These are phyloP conservation scores for Teratosphaeria pseudoeucalypti DNA, from an alignment of 2,329 filamentous ascomycete species.

Conservation along the genomic window DNA sequence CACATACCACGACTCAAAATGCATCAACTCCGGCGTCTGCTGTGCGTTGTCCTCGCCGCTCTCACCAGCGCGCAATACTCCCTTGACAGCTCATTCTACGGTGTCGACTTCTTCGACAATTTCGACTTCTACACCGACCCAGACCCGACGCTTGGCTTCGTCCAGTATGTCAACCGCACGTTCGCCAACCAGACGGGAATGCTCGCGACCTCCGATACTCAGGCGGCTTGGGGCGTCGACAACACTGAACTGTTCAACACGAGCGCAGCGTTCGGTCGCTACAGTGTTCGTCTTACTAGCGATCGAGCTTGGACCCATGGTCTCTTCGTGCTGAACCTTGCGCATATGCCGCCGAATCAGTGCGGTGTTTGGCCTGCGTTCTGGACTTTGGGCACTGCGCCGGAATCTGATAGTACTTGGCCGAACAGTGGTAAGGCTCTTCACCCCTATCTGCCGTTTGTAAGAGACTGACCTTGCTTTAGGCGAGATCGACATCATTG, in stretches of 20 bases:
- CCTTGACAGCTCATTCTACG: slow-evolving; percentile 35
- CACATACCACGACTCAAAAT: background rate
- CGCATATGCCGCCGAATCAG: slow-evolving; percentile 39
- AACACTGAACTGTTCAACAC: slow-evolving; percentile 20
- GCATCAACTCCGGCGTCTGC: background rate
- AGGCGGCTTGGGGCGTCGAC: slow-evolving; percentile 17
- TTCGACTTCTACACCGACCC: slow-evolving; percentile 17
- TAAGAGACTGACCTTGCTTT: background rate
- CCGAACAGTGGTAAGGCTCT: slow-evolving; percentile 29
- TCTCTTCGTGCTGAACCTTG: slow-evolving; percentile 39
- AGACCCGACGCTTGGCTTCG: slow-evolving; percentile 18
- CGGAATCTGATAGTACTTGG: slow-evolving; percentile 29
- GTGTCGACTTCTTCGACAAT: slow-evolving; percentile 25
- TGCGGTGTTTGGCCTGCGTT: slow-evolving; percentile 27
- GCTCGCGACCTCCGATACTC: slow-evolving; percentile 11
- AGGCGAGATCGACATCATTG: slow-evolving; percentile 40
- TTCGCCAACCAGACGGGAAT: slow-evolving; percentile 22
- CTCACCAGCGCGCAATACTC: slow-evolving; percentile 4
- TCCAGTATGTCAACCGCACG: slow-evolving; percentile 30
- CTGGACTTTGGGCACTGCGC: slow-evolving; percentile 13
- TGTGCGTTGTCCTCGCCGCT: background rate
- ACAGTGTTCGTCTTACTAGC: slow-evolving; percentile 37
- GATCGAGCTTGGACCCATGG: slow-evolving; percentile 36
- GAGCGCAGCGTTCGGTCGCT: slow-evolving; percentile 25
- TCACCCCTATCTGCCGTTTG: slow-evolving; percentile 13